Evolutionary conservation across 2,329 filamentous ascomycete genomes (phyloP).

Genomic region (Trichoderma semiorbis): DNA sequence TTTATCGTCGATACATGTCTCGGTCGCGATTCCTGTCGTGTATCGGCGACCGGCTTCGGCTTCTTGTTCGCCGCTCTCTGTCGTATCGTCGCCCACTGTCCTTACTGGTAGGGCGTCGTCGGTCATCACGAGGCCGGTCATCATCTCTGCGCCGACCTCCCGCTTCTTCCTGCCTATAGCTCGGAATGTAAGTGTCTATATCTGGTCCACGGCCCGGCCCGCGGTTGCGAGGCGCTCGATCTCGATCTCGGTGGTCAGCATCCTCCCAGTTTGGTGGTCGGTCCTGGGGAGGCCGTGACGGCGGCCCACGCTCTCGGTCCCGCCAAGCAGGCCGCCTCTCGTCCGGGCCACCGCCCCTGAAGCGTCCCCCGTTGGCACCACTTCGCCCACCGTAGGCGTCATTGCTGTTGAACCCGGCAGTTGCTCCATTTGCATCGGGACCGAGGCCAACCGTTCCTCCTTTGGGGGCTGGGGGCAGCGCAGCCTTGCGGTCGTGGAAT

Average conservation of each 20-base stretch:
- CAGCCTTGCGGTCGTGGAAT: constrained; percentile 80
- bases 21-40: constrained; percentile 39
- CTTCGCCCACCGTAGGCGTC: constrained; percentile 49
- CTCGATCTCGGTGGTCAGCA: constrained; percentile 41
- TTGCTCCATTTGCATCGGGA: constrained; percentile 47
- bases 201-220: constrained; percentile 35
- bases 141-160: constrained; percentile 34
- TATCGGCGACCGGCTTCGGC: constrained; percentile 40
- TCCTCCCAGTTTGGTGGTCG: constrained; percentile 32
- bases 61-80: constrained; percentile 40
- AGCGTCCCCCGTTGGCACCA: constrained; percentile 46
- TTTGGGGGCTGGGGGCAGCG: constrained; percentile 83
- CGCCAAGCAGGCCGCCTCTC: constrained; percentile 54
- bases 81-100: constrained; percentile 38
- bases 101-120: constrained; percentile 33
- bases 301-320: constrained; percentile 49
- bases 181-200: constrained; percentile 50
- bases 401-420: constrained; percentile 47
- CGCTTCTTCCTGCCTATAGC: constrained; percentile 39
- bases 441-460: constrained; percentile 83
- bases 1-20: constrained; percentile 42
- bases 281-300: constrained; percentile 47
- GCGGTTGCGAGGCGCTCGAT: constrained; percentile 35
- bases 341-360: constrained; percentile 40
- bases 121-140: constrained; percentile 29